These are phyloP conservation scores for Camillea tinctor DNA, from an alignment of 2,329 filamentous ascomycete species.

Conservation along the genomic window DNA sequence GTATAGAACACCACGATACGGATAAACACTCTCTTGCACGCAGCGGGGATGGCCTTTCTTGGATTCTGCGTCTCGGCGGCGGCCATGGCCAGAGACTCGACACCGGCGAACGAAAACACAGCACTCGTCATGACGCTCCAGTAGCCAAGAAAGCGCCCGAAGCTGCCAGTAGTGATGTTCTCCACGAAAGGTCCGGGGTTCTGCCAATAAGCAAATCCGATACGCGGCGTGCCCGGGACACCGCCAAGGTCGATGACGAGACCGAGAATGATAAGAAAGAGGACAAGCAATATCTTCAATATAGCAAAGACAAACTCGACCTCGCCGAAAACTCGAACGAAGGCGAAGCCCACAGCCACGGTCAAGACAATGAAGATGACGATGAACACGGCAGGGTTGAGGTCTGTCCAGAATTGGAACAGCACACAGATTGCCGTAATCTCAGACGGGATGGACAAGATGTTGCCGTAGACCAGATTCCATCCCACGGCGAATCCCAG, in stretches of 20 bases:
- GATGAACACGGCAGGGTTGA: constrained; percentile 53
- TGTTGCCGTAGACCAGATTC: constrained; percentile 56
- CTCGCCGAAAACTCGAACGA: constrained; percentile 60
- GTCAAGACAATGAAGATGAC: constrained; percentile 50
- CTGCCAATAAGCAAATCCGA: constrained; percentile 70
- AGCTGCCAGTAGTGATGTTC: constrained; percentile 56
- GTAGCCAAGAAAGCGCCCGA: constrained; percentile 63
- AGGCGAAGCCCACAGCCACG: constrained; percentile 56
- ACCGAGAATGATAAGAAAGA: constrained; percentile 61
- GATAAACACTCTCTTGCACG: constrained; percentile 59
- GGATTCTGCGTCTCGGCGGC: constrained; percentile 56
- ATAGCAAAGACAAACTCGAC: constrained; percentile 53
- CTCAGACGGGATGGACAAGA: constrained; percentile 56
- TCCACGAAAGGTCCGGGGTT: constrained; percentile 67
- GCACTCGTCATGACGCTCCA: constrained; percentile 49
- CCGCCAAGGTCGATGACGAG: constrained; percentile 63
- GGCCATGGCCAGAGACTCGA: constrained; percentile 54
- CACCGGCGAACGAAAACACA: constrained; percentile 46
- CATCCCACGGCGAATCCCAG: constrained; percentile 55
- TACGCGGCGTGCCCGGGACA: constrained; percentile 53
- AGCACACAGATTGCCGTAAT: constrained; percentile 63
- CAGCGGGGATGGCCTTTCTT: constrained; percentile 41
- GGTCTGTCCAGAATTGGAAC: constrained; percentile 63
- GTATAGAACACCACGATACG: constrained; percentile 59
- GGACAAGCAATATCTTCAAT: constrained; percentile 59